Percentiles rank a stretch among this genome's conserved stretches.
Conservation (phyloP, 2,329 filamentous ascomycete species). For the Penicillium sp. region DNA sequence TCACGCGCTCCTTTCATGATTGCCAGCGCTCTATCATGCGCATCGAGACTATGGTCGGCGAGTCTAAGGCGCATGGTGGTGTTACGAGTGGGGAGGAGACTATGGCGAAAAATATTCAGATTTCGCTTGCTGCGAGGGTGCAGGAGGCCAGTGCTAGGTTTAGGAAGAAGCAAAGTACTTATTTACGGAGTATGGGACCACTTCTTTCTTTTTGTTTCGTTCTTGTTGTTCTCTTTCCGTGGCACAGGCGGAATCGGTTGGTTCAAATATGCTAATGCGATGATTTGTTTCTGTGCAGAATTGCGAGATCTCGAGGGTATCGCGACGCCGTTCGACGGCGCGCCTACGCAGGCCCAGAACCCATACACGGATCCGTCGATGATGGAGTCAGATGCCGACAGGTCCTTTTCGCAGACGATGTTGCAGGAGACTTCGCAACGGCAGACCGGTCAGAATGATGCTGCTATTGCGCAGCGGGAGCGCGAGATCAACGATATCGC, state of each 20-base stretch:
- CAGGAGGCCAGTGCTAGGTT: conserved; percentile 88
- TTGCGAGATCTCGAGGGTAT: conserved; percentile 63
- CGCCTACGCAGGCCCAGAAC: conserved; percentile 47
- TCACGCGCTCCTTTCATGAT: conserved; percentile 78
- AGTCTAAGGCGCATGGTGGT: conserved; percentile 60
- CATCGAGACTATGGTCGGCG: conserved; percentile 77
- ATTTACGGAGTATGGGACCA: conserved; percentile 67
- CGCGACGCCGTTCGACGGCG: conserved; percentile 44
- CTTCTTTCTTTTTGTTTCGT: neutral
- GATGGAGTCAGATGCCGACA: conserved; percentile 86
- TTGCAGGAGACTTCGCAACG: conserved; percentile 66
- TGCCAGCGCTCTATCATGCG: conserved; percentile 83
- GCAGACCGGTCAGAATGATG: conserved; percentile 57
- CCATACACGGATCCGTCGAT: conserved; percentile 77
- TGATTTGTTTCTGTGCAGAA: conserved; percentile 43
- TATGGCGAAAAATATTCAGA: conserved; percentile 94
- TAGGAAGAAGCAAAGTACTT: conserved; percentile 93
- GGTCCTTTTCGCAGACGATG: conserved; percentile 80
- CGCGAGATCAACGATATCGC: conserved; percentile 96
- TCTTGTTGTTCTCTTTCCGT: neutral
- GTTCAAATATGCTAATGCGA: neutral
- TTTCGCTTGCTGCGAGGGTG: conserved; percentile 75
- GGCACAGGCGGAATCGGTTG: conserved; percentile 9
- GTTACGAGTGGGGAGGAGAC: conserved; percentile 78
- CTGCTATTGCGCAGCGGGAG: conserved; percentile 80